Base-by-base conservation (phyloP, 257 asterid species). In the Lycium ferocissimum region DNA sequence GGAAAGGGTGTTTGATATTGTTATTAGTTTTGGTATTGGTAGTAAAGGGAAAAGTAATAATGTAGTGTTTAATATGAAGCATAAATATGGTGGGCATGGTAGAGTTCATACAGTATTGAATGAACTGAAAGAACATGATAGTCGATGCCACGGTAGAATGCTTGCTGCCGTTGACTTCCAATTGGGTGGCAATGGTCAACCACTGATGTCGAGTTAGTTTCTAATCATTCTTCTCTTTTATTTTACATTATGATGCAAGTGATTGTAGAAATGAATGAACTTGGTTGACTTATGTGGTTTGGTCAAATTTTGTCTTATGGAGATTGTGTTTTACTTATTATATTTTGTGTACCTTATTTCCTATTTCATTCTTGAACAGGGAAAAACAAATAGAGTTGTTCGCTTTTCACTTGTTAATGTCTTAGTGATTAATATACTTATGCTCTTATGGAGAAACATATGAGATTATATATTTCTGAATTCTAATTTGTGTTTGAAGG, bases 171-270 rank as follows among this genome's bases (percentile, higher is more conserved):
- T 91, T 33, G 93, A 91, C 71, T 26, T 91, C 72, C 89, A 86
- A 84, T 83, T 91, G 75, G 93, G 93, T 63, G 93, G 93, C 71
- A 83, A 90, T 85, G 93, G 93, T 38, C 85, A 85, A 47, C 93
- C 93, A 90, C 93, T n/a, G 93, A 88, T 79, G 90, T 91, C n/a
- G 93, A 91, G 93, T 90, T 59, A 89, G 89, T 71, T 37, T 63
- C 58, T 73, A 59, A 8, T 75, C 73, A 9, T 56, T 43, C 56
- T 1, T 33, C 5, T 78, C 49, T 35, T 49, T 53, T 82, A 1
- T 40, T n/a, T 47, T 20, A 63, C 14, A 54, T 49, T 38, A 45
- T 4, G 4, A 11, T 79, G 49, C n/a, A 38, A 43, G 67, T 35
- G 59, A 15, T 54, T 45, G 22, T 15, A 79, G 35, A 78, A 13